Conservation (phyloP, 2,329 filamentous ascomycete species). For the Pyrenophora seminiperda region DNA sequence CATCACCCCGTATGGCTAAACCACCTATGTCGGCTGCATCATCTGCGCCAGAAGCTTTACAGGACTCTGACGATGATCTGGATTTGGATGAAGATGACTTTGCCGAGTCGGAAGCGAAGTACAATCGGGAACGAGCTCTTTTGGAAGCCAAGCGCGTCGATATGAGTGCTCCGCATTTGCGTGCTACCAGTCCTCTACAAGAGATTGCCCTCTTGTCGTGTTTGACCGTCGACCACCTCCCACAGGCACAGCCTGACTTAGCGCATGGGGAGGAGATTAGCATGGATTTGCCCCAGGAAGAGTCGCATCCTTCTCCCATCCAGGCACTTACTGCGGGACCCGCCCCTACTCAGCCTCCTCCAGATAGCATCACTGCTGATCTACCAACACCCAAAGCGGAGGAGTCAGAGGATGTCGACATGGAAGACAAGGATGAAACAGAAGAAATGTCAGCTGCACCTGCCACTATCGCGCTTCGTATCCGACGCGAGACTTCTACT, state of each 20-base stretch:
- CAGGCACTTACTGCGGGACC: conserved; percentile 5
- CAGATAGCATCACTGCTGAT: conserved; percentile 29
- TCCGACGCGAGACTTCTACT: conserved; percentile 36
- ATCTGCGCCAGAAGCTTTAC: conserved; percentile 39
- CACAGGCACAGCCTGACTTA: conserved; percentile 18
- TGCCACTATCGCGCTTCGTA: conserved; percentile 39
- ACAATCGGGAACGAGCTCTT: conserved; percentile 52
- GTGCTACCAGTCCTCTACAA: conserved; percentile 52
- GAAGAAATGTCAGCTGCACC: conserved; percentile 36
- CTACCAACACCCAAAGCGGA: conserved; percentile 45
- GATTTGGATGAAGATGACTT: conserved; percentile 54
- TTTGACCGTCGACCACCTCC: conserved; percentile 43
- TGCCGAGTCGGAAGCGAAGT: conserved; percentile 54
- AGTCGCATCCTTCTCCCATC: conserved; percentile 5
- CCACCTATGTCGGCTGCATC: conserved; percentile 38
- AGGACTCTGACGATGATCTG: conserved; percentile 55
- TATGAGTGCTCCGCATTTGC: conserved; percentile 49
- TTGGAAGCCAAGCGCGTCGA: conserved; percentile 53
- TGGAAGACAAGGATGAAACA: conserved; percentile 28
- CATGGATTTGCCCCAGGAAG: conserved; percentile 23
- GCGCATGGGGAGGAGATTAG: conserved; percentile 25
- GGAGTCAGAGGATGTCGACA: conserved; percentile 40
- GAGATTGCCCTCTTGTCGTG: conserved; percentile 50
- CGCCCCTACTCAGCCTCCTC: conserved; percentile 15
- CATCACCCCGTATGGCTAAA: conserved; percentile 34